A percentile compares a stretch with the other conserved stretches of the same genome.
phyloP scores from a whole-genome alignment of 1,284 basidiomycete genomes.

The Ganoderma leucocontextum region DNA sequence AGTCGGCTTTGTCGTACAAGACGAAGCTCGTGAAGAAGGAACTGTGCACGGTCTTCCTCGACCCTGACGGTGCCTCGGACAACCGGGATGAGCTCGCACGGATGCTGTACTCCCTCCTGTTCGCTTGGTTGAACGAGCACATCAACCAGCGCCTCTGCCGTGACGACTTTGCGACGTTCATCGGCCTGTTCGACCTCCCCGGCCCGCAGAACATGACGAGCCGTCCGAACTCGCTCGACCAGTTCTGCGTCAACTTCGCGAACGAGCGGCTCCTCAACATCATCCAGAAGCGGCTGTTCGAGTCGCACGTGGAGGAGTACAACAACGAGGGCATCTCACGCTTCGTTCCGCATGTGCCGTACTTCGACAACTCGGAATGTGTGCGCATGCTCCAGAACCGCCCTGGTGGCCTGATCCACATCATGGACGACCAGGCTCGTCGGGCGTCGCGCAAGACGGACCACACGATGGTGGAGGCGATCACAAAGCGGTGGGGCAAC shows the following conservation, averaged over 20 bases:
- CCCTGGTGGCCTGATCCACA: conserved; percentile 93
- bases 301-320: conserved; percentile 84
- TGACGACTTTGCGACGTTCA: conserved; percentile 91
- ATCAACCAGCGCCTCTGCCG: conserved; percentile 94
- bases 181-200: conserved; percentile 95
- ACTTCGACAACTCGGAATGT: conserved; percentile 94
- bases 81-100: conserved; percentile 95
- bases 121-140: conserved; percentile 96
- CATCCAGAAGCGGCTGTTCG: conserved; percentile 83
- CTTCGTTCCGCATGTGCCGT: conserved; percentile 77
- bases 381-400: conserved; percentile 87
- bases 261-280: conserved; percentile 92
- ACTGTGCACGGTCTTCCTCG: conserved; percentile 95
- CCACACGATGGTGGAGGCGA: conserved; percentile 93
- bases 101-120: conserved; percentile 93
- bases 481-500: conserved; percentile 93
- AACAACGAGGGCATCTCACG: conserved; percentile 83
- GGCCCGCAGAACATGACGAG: conserved; percentile 91
- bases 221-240: conserved; percentile 91
- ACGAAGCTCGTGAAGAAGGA: conserved; percentile 94
- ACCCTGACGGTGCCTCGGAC: conserved; percentile 91
- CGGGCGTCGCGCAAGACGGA: conserved; percentile 91
- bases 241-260: conserved; percentile 96
- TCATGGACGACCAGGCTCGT: conserved; percentile 96
- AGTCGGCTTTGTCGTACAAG: conserved; percentile 90